A percentile compares a stretch with the other conserved stretches of the same genome.
These are phyloP conservation scores for Xylaria scruposa DNA, from an alignment of 495 filamentous ascomycete species.

Conservation along the genomic window DNA sequence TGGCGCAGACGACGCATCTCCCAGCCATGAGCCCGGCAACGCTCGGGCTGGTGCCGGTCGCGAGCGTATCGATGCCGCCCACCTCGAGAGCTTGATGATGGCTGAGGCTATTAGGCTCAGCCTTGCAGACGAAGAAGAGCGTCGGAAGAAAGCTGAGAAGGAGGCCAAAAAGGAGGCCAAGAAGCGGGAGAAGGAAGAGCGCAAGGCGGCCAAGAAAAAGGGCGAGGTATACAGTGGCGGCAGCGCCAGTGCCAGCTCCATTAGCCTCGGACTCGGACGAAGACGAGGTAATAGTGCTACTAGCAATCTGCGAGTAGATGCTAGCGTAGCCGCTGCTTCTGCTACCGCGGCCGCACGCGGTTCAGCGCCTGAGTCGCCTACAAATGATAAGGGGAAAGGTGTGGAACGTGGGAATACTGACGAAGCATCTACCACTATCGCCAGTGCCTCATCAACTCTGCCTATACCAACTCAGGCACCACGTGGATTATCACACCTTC, in stretches of 20 bases:
- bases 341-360: constrained; percentile 25
- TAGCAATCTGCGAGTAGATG: constrained; percentile 56
- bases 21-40: constrained; percentile 33
- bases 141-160: constrained; percentile 80
- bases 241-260: constrained; percentile 58
- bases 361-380: constrained; percentile 24
- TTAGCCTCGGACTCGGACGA: constrained; percentile 58
- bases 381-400: constrained; percentile 78
- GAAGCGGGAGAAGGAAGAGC: constrained; percentile 81
- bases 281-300: constrained; percentile 62
- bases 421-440: constrained; percentile 26
- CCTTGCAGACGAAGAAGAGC: constrained; percentile 88
- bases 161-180: constrained; percentile 80
- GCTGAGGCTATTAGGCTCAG: constrained; percentile 92
- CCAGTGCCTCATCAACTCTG: constrained; percentile 36
- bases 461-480: constrained; percentile 49
- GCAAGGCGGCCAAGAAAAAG: constrained; percentile 76
- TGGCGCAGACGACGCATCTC: constrained; percentile 36
- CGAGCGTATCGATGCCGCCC: constrained; percentile 46
- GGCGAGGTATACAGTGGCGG: constrained; percentile 55
- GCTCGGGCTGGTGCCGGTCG: constrained; percentile 28
- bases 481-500: constrained; percentile 69
- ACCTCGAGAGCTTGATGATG: constrained; percentile 98
- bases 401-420: constrained; percentile 63
- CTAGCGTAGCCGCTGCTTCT: constrained; percentile 43